phyloP scores from a whole-genome alignment of 441 rosid species.

The Jatropha multifida region DNA sequence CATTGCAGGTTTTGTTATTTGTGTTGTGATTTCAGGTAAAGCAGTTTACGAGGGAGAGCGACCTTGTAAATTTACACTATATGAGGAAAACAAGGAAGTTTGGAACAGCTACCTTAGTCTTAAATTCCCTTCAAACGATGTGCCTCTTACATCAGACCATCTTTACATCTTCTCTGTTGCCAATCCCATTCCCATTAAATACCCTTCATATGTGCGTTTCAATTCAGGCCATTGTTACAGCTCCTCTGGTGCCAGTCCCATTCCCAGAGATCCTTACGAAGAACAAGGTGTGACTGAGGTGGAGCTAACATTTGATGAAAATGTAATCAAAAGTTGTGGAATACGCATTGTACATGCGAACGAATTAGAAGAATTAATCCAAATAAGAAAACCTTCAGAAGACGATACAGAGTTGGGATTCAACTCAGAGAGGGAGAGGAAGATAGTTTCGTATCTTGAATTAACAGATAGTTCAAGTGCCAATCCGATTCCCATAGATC shows the following conservation, averaged over 20 bases:
- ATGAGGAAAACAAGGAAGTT: background rate
- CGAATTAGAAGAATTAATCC: background rate
- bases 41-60: background rate
- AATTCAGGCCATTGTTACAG: background rate
- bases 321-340: background rate
- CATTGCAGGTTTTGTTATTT: slow-evolving; percentile 6
- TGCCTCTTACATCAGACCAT: background rate
- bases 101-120: background rate
- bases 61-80: background rate
- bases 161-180: background rate
- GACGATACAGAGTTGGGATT: too few relatives aligned
- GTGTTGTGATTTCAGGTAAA: background rate
- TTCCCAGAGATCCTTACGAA: background rate
- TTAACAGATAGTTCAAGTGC: too few relatives aligned
- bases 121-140: background rate
- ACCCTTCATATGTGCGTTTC: background rate
- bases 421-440: too few relatives aligned
- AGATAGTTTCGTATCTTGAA: too few relatives aligned
- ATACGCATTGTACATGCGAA: background rate
- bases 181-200: background rate
- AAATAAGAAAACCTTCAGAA: too few relatives aligned
- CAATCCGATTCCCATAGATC: too few relatives aligned
- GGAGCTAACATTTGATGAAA: too few relatives aligned
- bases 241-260: background rate
- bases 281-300: background rate